Evolutionary conservation across 768 basidiomycete genomes (phyloP), one percentile per base, ranked within the genome.

Genomic region (Russula dissimulans): DNA sequence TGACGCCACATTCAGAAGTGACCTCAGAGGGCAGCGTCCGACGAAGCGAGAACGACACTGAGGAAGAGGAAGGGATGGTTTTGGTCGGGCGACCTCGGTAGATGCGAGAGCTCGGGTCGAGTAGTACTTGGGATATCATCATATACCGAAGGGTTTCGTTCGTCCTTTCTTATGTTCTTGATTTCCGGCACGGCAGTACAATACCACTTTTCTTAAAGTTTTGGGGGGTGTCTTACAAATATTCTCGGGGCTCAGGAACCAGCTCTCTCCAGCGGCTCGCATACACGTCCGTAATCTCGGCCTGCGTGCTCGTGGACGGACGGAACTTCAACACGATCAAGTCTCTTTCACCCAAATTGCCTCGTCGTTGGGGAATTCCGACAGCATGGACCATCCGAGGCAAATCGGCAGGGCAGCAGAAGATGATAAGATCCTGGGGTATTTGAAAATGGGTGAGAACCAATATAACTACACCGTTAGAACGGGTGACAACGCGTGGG

Each of bases 61-160:
- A 92, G 69, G 85, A 87, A 68, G 89, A 92, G 59, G 89, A 91
- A 67, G 89, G 87, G 6, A 85, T 91, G 84, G 81, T 91, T 60
- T 70, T 91, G 32, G 83, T 91, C 53, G 85, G 83, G 43, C 78
- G 84, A 59, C 88, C 87, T 10, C 56, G 48, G 26, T 61, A 52
- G 47, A 31, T 41, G 38, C 17, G 26, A 44, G 26, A 44, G 26
- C 34, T 14, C n/a, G 38, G 22, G 54, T 44, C 15, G 48, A 52
- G 22, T 34, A 29, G 41, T 8, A 44, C 44, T 34, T n/a, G 22
- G 22, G 43, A 10, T 29, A 26, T 34, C 47, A 34, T 48, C 59
- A 55, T 49, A 55, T 60, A 54, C 48, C 41, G 26, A 10, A 53
- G 44, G 32, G 53, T 18, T 12, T 51, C 22, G 10, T 3, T 17